These are phyloP conservation scores for Nymphaea colorata DNA, from an alignment of 164 flowering plant genomes.

Conservation along the genomic window DNA sequence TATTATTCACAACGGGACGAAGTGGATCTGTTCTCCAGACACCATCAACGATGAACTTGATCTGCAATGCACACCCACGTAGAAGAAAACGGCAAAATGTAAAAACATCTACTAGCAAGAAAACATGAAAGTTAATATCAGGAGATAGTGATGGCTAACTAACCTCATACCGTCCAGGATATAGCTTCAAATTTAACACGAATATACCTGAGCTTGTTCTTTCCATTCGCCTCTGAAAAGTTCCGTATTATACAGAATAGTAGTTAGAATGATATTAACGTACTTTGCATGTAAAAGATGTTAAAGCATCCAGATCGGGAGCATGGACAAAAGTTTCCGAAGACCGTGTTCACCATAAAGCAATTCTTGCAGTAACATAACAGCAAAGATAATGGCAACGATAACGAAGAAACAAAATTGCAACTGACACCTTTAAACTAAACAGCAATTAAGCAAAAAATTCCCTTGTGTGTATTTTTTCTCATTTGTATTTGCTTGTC, in stretches of 20 bases:
- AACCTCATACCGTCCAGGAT: slow-evolving; percentile 92
- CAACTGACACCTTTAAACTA: too few relatives aligned
- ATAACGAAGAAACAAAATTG: too few relatives aligned
- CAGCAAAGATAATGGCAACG: too few relatives aligned
- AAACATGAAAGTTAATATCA: background rate
- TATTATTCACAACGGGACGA: slow-evolving; percentile 47
- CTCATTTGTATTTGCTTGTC: too few relatives aligned
- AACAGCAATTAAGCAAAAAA: too few relatives aligned
- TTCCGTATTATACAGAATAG: background rate
- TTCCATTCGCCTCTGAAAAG: slow-evolving; percentile 76
- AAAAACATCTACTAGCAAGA: background rate
- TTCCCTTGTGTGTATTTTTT: too few relatives aligned
- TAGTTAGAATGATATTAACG: too few relatives aligned
- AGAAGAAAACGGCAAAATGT: background rate
- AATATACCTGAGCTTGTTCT: slow-evolving; percentile 57
- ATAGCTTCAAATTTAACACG: slow-evolving; percentile 49
- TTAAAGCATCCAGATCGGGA: too few relatives aligned
- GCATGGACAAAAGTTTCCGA: too few relatives aligned
- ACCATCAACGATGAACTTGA: slow-evolving; percentile 91
- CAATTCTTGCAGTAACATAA: too few relatives aligned
- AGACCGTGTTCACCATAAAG: background rate
- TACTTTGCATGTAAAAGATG: background rate
- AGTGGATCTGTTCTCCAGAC: slow-evolving; percentile 78
- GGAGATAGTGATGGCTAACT: background rate
- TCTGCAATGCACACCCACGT: slow-evolving; percentile 23